Evolutionary conservation across 805 yeast genomes (phyloP), one percentile per base, ranked within the genome.

Genomic region (Candida loeiensis): DNA sequence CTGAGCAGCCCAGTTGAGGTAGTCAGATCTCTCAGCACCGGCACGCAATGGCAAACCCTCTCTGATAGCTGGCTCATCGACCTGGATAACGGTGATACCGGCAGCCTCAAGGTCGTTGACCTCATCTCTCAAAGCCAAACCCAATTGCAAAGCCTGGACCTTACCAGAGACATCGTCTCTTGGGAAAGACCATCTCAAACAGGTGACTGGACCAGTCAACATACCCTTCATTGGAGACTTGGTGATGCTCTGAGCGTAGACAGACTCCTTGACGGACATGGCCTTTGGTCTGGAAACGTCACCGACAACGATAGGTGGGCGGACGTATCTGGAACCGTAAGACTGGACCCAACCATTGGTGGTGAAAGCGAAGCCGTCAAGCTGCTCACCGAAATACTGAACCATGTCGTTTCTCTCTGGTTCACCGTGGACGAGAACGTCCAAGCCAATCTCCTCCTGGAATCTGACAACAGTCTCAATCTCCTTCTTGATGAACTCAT

Each of bases 391-490:
- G 55, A 93, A 93, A 84, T 91, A 93, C 80, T 93, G 99, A 63
- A 93, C 99, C 99, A 93, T 93, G 78, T 93, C 99, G 78, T 93
- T 93, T 82, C 99, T 86, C 82, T 93, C 99, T 73, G 99, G 99
- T 79, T 93, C 99, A 79, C 99, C 99, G 75, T 93, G 99, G 54
- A 93, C 99, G 58, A 91, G 78, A 59, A 93, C 98, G 67, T 93
- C 99, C 61, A 93, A 81, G 58, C 95, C 99, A 63, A 91, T 82
- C 70, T 93, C 96, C 77, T 93, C 99, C 80, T 93, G 99, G 95
- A 93, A 93, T 78, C 88, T 84, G 73, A 93, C 86, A 63, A 91
- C 98, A 48, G 76, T 82, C 69, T 85, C 91, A 58, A 93, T 93
- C 80, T 93, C 98, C 75, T 88, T 76, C 77, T 93, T 87, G 71